Evolutionary conservation across 805 yeast species (phyloP).

Genomic region (Saturnispora ahearnii): DNA sequence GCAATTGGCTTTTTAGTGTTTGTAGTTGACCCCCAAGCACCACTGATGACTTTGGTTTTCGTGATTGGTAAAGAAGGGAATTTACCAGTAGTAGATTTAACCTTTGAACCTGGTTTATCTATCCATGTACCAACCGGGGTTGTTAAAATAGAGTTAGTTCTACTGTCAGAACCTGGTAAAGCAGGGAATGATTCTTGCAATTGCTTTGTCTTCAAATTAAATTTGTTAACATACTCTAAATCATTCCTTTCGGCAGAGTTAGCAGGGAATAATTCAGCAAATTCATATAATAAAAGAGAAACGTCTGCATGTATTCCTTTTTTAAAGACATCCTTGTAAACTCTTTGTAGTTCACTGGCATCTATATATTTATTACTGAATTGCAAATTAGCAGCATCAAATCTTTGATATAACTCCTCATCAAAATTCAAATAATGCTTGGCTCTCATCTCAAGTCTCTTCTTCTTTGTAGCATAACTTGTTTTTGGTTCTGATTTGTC

Average conservation of each 20-base stretch:
- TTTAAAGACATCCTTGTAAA: conserved; percentile 42
- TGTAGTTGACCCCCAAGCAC: not conserved
- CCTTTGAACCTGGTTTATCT: not conserved
- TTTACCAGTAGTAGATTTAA: not conserved
- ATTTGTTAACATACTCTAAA: conserved; percentile 27
- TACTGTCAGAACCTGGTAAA: conserved; percentile 26
- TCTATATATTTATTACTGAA: conserved; percentile 39
- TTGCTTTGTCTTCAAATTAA: conserved; percentile 19
- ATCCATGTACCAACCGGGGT: conserved; percentile 4
- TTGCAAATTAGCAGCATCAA: conserved; percentile 38
- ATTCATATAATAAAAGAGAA: conserved; percentile 48
- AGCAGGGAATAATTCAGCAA: conserved; percentile 46
- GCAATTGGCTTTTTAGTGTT: conserved; percentile 5
- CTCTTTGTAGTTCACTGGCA: conserved; percentile 38
- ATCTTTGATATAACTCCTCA: conserved; percentile 36
- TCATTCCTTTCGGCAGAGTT: conserved; percentile 36
- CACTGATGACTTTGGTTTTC: not conserved
- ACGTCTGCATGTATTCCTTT: conserved; percentile 37
- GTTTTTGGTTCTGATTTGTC: conserved; percentile 24
- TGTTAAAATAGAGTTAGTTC: conserved; percentile 1
- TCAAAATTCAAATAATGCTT: conserved; percentile 63
- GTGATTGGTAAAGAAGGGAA: conserved; percentile 1
- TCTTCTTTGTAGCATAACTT: conserved; percentile 40
- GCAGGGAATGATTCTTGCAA: conserved; percentile 41
- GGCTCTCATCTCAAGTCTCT: conserved; percentile 77